Percentiles rank a stretch among this genome's conserved stretches.
phyloP scores from a whole-genome alignment of 1,284 basidiomycete genomes.

The Neolentinus lepideus region DNA sequence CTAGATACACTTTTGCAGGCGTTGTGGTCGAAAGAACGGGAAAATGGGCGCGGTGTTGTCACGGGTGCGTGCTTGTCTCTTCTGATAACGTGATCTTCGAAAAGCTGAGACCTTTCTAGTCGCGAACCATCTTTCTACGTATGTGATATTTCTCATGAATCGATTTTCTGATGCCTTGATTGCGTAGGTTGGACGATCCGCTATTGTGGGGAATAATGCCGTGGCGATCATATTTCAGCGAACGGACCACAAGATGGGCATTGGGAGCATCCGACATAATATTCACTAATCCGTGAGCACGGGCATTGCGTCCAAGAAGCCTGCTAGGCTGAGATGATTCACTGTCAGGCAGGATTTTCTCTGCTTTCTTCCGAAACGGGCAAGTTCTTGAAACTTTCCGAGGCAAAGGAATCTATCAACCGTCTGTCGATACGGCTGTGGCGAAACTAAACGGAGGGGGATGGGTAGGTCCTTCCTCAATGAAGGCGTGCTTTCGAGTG shows the following conservation, averaged over 20 bases:
- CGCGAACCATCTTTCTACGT: slow-evolving; percentile 91
- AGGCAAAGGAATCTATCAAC: slow-evolving; percentile 86
- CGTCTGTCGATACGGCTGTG: slow-evolving; percentile 79
- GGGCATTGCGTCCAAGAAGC: slow-evolving; percentile 6
- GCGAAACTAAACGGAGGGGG: slow-evolving; percentile 71
- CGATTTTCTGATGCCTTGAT: slow-evolving; percentile 2
- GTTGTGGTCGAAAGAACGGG: slow-evolving; percentile 42
- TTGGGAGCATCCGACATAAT: slow-evolving; percentile 91
- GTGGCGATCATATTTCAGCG: slow-evolving; percentile 46
- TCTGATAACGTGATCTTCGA: slow-evolving; percentile 7
- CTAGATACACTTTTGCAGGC: slow-evolving; percentile 58
- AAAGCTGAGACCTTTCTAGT: slow-evolving; percentile 38
- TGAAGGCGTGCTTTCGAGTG: not conserved
- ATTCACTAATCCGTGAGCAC: slow-evolving; percentile 86
- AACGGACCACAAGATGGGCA: slow-evolving; percentile 73
- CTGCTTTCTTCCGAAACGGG: slow-evolving; percentile 81
- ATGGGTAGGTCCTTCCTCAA: slow-evolving; percentile 59
- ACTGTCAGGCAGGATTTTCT: slow-evolving; percentile 56
- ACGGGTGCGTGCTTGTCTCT: slow-evolving; percentile 54
- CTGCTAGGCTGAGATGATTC: slow-evolving; percentile 10
- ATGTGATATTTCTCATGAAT: slow-evolving; percentile 16
- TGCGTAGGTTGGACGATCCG: slow-evolving; percentile 63
- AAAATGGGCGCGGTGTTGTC: slow-evolving; percentile 59
- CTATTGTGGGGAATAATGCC: slow-evolving; percentile 83
- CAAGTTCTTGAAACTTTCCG: slow-evolving; percentile 94